Base-by-base conservation (phyloP, 306 rosid species). In the Rosa persica region DNA sequence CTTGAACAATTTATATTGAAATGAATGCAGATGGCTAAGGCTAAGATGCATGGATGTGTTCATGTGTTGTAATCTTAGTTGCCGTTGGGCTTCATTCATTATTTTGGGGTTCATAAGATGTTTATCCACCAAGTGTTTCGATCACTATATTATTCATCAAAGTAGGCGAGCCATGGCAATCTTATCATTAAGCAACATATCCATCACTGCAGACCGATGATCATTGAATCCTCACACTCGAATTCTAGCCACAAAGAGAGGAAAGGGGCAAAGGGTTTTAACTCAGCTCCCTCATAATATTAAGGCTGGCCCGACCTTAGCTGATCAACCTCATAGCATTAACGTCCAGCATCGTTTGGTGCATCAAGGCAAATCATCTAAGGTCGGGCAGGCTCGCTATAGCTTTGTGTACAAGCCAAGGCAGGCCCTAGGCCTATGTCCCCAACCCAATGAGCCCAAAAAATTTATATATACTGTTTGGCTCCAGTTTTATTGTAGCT, bases 41-140 rank as follows among this genome's bases (percentile, higher is more conserved):
- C 48, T 42, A 65, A 40, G 23, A 39, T 27, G 23, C 44, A 27
- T 36, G 57, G 20, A 42, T 43, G 54, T 74, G 57, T 60, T 40
- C 70, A 42, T 43, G 54, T 74, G 43, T 60, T 40, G 78, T 43
- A 23, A 25, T 0, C 6, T 57, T 44, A 74, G 57, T 60, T 42
- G 57, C 68, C 23, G 55, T 74, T 42, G 7, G 9, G 54, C 54
- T 74, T 43, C 78, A 75, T 75, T 75, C 5, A 60, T 42, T 42
- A 42, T 75, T 62, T 39, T 67, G 71, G 20, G 70, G 51, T 16
- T 46, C 34, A 16, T 22, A 42, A 11, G 70, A 43, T 57, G 77
- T 39, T 39, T 17, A 74, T 40, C 67, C 38, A 39, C 42, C 68
- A 40, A 40, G 52, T 74, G 68, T 20, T 57, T 23, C 34, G 22